Base-by-base conservation (phyloP, 2,329 filamentous ascomycete species). In the Phoma sp. region DNA sequence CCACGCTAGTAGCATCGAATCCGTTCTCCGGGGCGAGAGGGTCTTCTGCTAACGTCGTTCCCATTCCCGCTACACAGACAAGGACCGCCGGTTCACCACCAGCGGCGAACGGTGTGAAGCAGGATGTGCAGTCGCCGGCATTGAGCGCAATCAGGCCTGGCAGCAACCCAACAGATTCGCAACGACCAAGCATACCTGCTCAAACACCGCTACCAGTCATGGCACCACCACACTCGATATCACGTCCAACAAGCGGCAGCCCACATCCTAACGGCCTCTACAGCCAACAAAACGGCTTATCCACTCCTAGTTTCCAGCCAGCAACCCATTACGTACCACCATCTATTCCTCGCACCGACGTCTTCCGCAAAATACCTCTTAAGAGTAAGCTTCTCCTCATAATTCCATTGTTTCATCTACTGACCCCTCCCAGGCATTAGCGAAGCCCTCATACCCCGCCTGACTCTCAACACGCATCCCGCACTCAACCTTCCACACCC, bases 401-500 rank as follows among this genome's bases (percentile, higher is more conserved):
- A 22, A 17, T 15, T 7, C 10, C 2, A 19, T 32, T 3, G 25
- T 13, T 17, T n/a, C 15, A 12, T 33, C 22, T 55, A 38, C 70
- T 76, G 52, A 74, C 41, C 40, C 21, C 2, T 2, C 13, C 25
- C 46, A 74, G 71, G 58, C 52, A 39, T 61, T 22, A 59, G 81
- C 32, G 83, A 90, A 73, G 87, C 89, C 24, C 80, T 94, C 38
- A 83, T 94, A 44, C 84, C 83, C 4, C 86, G 84, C 47, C 77
- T 94, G 22, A 84, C 82, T 35, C 77, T 93, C 15, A 81, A 83
- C 51, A 88, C 88, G 13, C 89, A 94, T 68, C 87, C 89, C 1
- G 82, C 82, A 10, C 79, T 92, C 37, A 84, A 84, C 44, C 74
- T 86, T 2, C 78, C 86, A 8, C 83, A 84, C 24, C 85, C 85